phyloP scores from a whole-genome alignment of 2,329 filamentous ascomycete genomes.

The Scopulariopsis brevicaulis region DNA sequence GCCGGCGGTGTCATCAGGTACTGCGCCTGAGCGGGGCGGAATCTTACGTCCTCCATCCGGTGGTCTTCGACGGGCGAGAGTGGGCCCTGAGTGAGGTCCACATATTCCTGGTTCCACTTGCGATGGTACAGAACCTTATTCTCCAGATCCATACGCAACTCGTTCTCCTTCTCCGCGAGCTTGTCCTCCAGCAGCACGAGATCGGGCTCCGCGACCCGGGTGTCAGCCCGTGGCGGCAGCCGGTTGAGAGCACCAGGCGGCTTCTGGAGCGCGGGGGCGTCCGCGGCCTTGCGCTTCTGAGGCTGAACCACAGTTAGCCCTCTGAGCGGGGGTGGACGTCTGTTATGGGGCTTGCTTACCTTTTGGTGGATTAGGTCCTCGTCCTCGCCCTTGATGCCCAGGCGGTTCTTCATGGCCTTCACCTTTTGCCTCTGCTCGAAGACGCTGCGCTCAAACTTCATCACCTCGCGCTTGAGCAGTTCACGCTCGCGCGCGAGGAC shows the following conservation, averaged over 20 bases:
- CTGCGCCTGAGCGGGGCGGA: conserved; percentile 61
- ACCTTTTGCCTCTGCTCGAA: conserved; percentile 75
- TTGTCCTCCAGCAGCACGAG: conserved; percentile 67
- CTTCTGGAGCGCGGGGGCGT: conserved; percentile 49
- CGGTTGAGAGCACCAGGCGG: conserved; percentile 55
- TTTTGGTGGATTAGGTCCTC: conserved; percentile 93
- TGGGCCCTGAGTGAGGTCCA: conserved; percentile 78
- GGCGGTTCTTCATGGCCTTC: conserved; percentile 78
- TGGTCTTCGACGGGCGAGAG: conserved; percentile 64
- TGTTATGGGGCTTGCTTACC: conserved; percentile 36
- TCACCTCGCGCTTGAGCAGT: conserved; percentile 62
- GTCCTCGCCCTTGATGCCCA: conserved; percentile 85
- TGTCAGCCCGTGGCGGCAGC: conserved; percentile 57
- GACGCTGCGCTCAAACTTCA: conserved; percentile 63
- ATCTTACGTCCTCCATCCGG: conserved; percentile 51
- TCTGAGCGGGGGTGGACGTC: conserved; percentile 10
- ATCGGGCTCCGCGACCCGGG: conserved; percentile 65
- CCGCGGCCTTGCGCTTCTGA: conserved; percentile 57
- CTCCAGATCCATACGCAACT: conserved; percentile 73
- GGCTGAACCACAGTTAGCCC: conserved; percentile 36
- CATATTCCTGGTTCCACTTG: conserved; percentile 82
- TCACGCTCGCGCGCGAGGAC: conserved; percentile 71
- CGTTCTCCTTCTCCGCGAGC: conserved; percentile 68
- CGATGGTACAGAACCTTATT: conserved; percentile 79
- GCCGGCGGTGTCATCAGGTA: conserved; percentile 57